Evolutionary conservation across 2,329 filamentous ascomycete species (phyloP).

Genomic region (Microcera coccophila): DNA sequence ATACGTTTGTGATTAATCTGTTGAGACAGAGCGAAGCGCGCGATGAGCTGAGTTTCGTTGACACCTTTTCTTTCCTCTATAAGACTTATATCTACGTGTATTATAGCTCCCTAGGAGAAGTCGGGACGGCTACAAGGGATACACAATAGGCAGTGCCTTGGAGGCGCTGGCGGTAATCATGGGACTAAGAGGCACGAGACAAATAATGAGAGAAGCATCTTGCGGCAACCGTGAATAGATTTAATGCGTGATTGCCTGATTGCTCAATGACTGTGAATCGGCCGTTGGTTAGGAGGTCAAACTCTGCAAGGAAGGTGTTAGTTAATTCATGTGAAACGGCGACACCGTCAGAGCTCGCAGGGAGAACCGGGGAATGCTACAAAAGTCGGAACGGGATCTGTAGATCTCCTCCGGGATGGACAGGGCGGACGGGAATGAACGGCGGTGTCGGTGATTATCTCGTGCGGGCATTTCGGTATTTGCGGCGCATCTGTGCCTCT

Average conservation of each 20-base stretch:
- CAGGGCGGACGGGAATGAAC: no score
- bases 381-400: no score
- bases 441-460: no score
- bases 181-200: neutral
- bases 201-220: slow-evolving; percentile 1
- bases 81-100: neutral
- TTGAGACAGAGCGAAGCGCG: slow-evolving; percentile 10
- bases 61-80: neutral
- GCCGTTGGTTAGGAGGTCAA: no score
- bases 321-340: neutral
- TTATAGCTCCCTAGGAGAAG: neutral
- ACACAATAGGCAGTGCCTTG: neutral
- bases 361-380: neutral
- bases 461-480: no score
- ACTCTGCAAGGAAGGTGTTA: neutral
- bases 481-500: no score
- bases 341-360: neutral
- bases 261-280: no score
- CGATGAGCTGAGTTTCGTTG: slow-evolving; percentile 5
- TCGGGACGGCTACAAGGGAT: neutral
- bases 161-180: neutral
- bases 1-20: slow-evolving; percentile 19
- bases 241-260: no score
- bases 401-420: no score
- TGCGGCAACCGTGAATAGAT: neutral